A percentile compares a stretch with the other conserved stretches of the same genome.
Evolutionary conservation across 164 flowering plant species (phyloP).

Genomic region (Vitis cinerea): DNA sequence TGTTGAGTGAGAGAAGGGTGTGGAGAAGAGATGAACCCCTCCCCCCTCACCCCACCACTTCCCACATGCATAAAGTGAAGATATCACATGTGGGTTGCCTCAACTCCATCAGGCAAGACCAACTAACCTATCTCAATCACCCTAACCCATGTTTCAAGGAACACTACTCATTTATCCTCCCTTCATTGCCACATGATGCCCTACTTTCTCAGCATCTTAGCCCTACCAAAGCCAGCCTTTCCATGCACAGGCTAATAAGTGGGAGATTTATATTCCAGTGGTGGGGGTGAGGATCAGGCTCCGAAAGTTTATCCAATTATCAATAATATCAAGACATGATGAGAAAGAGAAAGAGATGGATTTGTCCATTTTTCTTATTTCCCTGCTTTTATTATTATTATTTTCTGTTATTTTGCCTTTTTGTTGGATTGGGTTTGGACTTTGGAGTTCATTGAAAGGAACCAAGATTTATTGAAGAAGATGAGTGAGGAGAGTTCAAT

Average conservation of each 20-base stretch:
- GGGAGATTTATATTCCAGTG: neutral
- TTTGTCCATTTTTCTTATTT: too few species aligned
- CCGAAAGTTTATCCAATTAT: neutral
- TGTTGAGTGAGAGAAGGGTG: neutral
- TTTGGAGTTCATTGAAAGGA: too few species aligned
- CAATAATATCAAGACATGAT: too few species aligned
- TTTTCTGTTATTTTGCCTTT: too few species aligned
- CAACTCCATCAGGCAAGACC: conserved; percentile 14
- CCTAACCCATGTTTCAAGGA: conserved; percentile 11
- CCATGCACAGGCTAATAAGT: neutral
- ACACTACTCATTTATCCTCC: neutral
- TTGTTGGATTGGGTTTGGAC: too few species aligned
- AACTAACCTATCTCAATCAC: conserved; percentile 17
- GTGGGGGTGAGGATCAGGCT: neutral
- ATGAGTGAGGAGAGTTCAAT: too few species aligned
- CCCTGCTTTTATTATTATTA: too few species aligned
- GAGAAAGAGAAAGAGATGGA: too few species aligned
- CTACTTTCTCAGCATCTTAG: neutral
- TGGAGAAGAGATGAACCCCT: conserved; percentile 3
- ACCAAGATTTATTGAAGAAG: too few species aligned
- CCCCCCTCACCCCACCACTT: too few species aligned
- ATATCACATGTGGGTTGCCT: conserved; percentile 23
- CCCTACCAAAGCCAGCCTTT: conserved; percentile 16
- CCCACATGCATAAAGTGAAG: conserved; percentile 22
- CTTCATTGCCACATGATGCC: conserved; percentile 18